A percentile compares a stretch with the other conserved stretches of the same genome.
phyloP scores from a whole-genome alignment of 306 rosid genomes.

The Dalbergia oliveri region DNA sequence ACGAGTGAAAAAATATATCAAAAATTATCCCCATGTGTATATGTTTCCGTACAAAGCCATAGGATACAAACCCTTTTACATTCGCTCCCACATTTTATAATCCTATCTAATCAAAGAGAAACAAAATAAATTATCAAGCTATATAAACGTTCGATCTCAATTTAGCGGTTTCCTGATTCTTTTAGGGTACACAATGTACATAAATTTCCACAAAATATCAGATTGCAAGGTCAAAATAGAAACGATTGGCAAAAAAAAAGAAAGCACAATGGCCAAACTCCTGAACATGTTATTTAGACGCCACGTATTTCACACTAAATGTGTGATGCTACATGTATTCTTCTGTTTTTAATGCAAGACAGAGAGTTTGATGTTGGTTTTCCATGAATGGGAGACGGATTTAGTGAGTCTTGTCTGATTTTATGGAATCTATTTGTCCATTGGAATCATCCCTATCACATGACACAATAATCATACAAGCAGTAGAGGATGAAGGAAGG shows the following conservation, averaged over 20 bases:
- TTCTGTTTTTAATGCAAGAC: constrained; percentile 15
- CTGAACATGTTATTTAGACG: constrained; percentile 9
- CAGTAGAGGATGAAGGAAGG: too few species aligned
- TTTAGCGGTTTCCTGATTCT: constrained; percentile 2
- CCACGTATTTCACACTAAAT: not conserved
- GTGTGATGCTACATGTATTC: not conserved
- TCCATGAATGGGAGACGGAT: not conserved
- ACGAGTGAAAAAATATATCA: constrained; percentile 34
- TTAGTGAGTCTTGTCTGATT: constrained; percentile 5
- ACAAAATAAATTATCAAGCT: constrained; percentile 1
- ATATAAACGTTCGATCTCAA: not conserved
- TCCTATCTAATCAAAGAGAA: not conserved
- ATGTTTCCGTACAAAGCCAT: not conserved
- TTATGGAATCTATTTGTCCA: constrained; percentile 1
- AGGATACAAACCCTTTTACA: constrained; percentile 28
- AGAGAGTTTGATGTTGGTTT: constrained; percentile 2
- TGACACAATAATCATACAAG: not conserved
- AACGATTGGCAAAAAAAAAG: not conserved
- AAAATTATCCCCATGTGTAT: not conserved
- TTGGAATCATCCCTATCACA: not conserved
- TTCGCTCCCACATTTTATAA: too few species aligned
- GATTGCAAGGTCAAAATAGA: not conserved
- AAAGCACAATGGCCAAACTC: not conserved
- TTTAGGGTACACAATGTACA: not conserved
- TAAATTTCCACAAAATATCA: constrained; percentile 5